A percentile compares a stretch with the other conserved stretches of the same genome.
These are phyloP conservation scores for Kwoniella botswanensis DNA, from an alignment of 768 basidiomycete species.

Conservation along the genomic window DNA sequence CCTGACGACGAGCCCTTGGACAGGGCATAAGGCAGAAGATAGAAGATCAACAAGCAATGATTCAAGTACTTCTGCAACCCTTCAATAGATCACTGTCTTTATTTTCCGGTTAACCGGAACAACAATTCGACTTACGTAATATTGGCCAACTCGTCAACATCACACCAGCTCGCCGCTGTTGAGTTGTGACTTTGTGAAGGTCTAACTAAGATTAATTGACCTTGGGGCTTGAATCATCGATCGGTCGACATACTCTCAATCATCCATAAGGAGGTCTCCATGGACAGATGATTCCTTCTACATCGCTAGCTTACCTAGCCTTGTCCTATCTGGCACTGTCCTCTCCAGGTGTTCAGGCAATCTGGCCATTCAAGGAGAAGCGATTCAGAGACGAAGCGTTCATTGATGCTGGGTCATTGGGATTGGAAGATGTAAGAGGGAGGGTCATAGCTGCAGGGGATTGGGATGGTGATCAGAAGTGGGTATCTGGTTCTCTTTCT, in stretches of 20 bases:
- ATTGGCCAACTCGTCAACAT: neutral
- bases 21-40: neutral
- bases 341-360: constrained; percentile 23
- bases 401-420: constrained; percentile 77
- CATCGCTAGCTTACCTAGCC: constrained; percentile 9
- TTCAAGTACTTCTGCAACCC: neutral
- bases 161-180: neutral
- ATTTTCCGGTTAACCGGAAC: neutral
- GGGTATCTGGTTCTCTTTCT: constrained; percentile 56
- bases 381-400: constrained; percentile 81
- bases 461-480: constrained; percentile 96
- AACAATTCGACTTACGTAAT: neutral
- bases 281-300: constrained; percentile 14
- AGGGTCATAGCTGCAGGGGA: constrained; percentile 89
- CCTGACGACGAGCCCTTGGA: neutral
- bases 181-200: neutral
- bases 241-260: neutral
- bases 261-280: neutral
- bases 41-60: neutral
- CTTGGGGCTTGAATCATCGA: neutral
- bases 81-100: neutral
- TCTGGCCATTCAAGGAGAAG: constrained; percentile 88
- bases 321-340: neutral
- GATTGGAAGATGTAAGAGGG: constrained; percentile 67
- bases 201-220: too few relatives aligned